Conservation (phyloP, 768 basidiomycete species). For the Collybia sordida region DNA sequence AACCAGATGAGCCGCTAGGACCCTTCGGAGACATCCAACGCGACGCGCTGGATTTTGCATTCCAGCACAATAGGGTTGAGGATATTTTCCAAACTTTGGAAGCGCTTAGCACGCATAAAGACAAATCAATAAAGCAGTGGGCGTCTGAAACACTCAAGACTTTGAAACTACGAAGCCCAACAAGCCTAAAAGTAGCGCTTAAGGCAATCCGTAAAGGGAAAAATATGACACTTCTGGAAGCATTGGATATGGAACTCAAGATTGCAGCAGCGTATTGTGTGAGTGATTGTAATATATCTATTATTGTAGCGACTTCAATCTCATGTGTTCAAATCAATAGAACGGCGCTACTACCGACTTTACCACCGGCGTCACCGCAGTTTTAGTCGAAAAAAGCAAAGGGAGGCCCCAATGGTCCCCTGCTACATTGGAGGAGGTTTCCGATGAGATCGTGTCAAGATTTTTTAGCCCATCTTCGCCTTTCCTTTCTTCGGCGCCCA, state of each 20-base stretch:
- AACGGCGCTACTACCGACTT: slow-evolving; percentile 83
- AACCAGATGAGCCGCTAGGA: slow-evolving; percentile 51
- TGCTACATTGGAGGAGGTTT: slow-evolving; percentile 55
- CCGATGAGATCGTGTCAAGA: slow-evolving; percentile 50
- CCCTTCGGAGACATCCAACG: slow-evolving; percentile 63
- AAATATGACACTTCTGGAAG: slow-evolving; percentile 57
- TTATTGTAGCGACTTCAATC: too few relatives aligned
- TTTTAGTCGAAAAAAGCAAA: slow-evolving; percentile 47
- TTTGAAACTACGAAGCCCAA: slow-evolving; percentile 79
- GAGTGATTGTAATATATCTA: slow-evolving; percentile 32
- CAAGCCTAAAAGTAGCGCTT: slow-evolving; percentile 89
- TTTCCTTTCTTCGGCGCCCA: slow-evolving; percentile 44
- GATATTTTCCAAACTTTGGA: slow-evolving; percentile 62
- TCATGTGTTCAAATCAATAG: slow-evolving; percentile 33
- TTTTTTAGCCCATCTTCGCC: slow-evolving; percentile 68
- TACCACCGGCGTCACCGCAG: slow-evolving; percentile 71
- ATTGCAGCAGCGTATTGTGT: slow-evolving; percentile 91
- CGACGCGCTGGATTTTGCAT: slow-evolving; percentile 78
- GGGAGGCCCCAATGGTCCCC: slow-evolving; percentile 74
- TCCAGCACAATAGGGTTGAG: slow-evolving; percentile 70
- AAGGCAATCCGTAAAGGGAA: slow-evolving; percentile 74
- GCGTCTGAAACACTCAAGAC: slow-evolving; percentile 65
- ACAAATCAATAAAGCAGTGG: slow-evolving; percentile 62
- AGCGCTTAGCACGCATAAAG: slow-evolving; percentile 35
- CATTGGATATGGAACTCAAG: slow-evolving; percentile 81